Conservation (phyloP, 2,329 filamentous ascomycete species). For the Chaetoscypha palmicola region DNA sequence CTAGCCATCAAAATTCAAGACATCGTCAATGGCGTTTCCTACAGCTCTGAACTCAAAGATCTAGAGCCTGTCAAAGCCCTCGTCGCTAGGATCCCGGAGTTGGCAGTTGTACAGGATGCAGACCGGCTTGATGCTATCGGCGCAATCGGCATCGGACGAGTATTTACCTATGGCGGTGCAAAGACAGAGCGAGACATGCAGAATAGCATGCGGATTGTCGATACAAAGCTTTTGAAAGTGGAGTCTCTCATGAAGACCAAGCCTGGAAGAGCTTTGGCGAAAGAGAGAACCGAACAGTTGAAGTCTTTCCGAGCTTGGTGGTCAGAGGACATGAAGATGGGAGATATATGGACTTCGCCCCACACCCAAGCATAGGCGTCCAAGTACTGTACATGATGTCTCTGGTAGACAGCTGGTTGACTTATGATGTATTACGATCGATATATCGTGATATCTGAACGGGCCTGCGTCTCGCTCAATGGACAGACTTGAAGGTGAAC, state of each 20-base stretch:
- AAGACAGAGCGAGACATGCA: conserved; percentile 47
- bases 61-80: conserved; percentile 47
- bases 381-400: no score
- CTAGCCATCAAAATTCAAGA: conserved; percentile 63
- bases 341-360: background rate
- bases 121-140: conserved; percentile 89
- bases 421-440: no score
- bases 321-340: conserved; percentile 37
- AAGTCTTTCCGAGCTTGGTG: conserved; percentile 48
- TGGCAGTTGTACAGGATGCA: conserved; percentile 84
- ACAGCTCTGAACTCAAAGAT: conserved; percentile 63
- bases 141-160: conserved; percentile 72
- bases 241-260: conserved; percentile 55
- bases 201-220: conserved; percentile 63
- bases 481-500: no score
- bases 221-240: conserved; percentile 59
- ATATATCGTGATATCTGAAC: no score
- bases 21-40: conserved; percentile 72
- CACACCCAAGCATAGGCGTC: no score
- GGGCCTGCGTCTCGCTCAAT: no score
- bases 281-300: conserved; percentile 44
- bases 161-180: conserved; percentile 69
- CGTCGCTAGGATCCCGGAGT: conserved; percentile 61
- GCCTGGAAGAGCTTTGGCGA: conserved; percentile 44
- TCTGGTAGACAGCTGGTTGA: no score